phyloP scores from a whole-genome alignment of 306 rosid genomes.

The Fragaria nilgerrensis region DNA sequence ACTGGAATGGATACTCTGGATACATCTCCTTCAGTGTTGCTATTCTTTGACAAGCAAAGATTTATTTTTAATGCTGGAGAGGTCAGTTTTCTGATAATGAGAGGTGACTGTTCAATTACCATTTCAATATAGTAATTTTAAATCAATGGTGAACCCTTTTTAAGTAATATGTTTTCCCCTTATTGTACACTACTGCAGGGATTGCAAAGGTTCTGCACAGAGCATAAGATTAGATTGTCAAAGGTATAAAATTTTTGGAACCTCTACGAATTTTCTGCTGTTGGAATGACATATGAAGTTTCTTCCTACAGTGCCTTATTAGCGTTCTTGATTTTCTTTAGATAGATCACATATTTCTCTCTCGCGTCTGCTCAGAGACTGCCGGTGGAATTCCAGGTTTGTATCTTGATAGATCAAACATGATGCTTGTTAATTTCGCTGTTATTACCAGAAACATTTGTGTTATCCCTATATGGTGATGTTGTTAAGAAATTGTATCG shows the following conservation, averaged over 20 bases:
- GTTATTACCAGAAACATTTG: background rate
- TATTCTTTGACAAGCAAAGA: slow-evolving; percentile 85
- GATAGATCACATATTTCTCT: slow-evolving; percentile 92
- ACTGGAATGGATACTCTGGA: slow-evolving; percentile 96
- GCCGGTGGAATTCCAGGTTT: slow-evolving; percentile 95
- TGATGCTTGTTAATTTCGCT: slow-evolving; percentile 1
- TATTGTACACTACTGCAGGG: slow-evolving; percentile 43
- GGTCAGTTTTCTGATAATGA: slow-evolving; percentile 30
- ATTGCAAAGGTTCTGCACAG: slow-evolving; percentile 84
- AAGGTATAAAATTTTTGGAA: slow-evolving; percentile 45
- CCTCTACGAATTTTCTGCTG: background rate
- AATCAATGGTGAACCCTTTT: background rate
- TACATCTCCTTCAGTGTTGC: slow-evolving; percentile 76
- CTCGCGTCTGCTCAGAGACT: slow-evolving; percentile 93
- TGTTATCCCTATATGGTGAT: background rate
- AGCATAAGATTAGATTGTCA: slow-evolving; percentile 75
- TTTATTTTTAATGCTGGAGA: slow-evolving; percentile 93
- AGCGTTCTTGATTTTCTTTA: slow-evolving; percentile 34
- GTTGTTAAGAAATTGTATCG: background rate
- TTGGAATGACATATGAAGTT: slow-evolving; percentile 9
- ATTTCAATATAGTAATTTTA: background rate
- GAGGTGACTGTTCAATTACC: background rate
- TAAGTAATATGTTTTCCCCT: background rate
- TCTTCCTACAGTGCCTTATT: slow-evolving; percentile 9
- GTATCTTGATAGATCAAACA: slow-evolving; percentile 24